Conservation (phyloP, 2,329 filamentous ascomycete genomes). For the Xylaria sp. region DNA sequence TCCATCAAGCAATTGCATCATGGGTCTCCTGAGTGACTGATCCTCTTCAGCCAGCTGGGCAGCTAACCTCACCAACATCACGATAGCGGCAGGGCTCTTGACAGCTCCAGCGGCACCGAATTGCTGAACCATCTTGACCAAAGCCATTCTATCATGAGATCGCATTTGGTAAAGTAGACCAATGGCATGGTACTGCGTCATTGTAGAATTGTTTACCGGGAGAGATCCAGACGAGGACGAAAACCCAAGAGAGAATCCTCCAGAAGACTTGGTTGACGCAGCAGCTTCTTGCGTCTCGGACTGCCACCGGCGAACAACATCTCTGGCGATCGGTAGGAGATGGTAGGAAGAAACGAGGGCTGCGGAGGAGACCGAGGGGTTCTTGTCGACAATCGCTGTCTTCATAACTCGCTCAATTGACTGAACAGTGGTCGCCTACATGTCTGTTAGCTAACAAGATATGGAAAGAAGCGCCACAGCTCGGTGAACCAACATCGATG, state of each 20-base stretch:
- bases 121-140: constrained; percentile 99
- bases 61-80: constrained; percentile 91
- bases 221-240: constrained; percentile 79
- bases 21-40: constrained; percentile 85
- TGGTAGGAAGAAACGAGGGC: constrained; percentile 98
- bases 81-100: constrained; percentile 91
- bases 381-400: constrained; percentile 99
- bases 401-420: constrained; percentile 99
- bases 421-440: constrained; percentile 89
- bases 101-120: constrained; percentile 91
- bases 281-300: constrained; percentile 98
- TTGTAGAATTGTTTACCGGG: constrained; percentile 91
- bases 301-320: constrained; percentile 97
- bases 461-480: background rate
- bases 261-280: constrained; percentile 85
- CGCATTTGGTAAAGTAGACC: constrained; percentile 98
- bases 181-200: constrained; percentile 99
- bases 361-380: constrained; percentile 94
- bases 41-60: constrained; percentile 96
- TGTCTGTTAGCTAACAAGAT: constrained; percentile 34
- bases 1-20: constrained; percentile 96
- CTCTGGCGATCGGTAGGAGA: constrained; percentile 92
- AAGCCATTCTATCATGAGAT: constrained; percentile 94
- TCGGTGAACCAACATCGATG: constrained; percentile 77
- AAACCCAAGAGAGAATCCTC: constrained; percentile 91